A percentile compares a stretch with the other conserved stretches of the same genome.
Conservation (phyloP, 2,329 filamentous ascomycete genomes). For the Penicillium griseofulvum region DNA sequence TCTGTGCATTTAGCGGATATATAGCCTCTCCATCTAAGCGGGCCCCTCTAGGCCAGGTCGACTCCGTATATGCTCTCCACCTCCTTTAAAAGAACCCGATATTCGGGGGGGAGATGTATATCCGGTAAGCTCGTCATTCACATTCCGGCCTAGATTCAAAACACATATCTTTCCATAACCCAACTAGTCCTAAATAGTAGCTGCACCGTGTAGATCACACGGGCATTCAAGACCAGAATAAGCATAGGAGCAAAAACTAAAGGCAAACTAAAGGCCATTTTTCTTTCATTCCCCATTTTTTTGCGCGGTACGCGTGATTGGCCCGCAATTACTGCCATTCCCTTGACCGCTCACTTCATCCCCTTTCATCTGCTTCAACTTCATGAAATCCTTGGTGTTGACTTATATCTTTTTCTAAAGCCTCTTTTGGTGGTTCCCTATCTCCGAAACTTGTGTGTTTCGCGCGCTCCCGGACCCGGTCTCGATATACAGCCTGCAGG, state of each 20-base stretch:
- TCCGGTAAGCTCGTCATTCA: not conserved
- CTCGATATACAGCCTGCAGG: constrained; percentile 8
- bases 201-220: constrained; percentile 1
- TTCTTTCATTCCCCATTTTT: constrained; percentile 11
- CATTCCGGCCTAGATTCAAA: not conserved
- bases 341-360: constrained; percentile 24
- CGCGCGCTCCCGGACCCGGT: constrained; percentile 16
- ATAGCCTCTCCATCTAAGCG: constrained; percentile 6
- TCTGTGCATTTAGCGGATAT: constrained; percentile 8
- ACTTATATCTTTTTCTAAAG: not conserved
- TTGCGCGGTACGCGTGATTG: constrained; percentile 18
- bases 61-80: constrained; percentile 1
- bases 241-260: not conserved
- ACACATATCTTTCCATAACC: not conserved
- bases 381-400: not conserved
- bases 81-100: not conserved
- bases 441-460: constrained; percentile 11
- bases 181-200: constrained; percentile 5
- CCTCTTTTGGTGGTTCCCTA: not conserved
- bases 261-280: not conserved
- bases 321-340: constrained; percentile 17
- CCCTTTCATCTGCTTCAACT: constrained; percentile 16
- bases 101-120: not conserved
- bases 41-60: not conserved
- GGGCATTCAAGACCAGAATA: constrained; percentile 5